Evolutionary conservation across 2,329 filamentous ascomycete species (phyloP).

Genomic region (Cordyceps cicadae): DNA sequence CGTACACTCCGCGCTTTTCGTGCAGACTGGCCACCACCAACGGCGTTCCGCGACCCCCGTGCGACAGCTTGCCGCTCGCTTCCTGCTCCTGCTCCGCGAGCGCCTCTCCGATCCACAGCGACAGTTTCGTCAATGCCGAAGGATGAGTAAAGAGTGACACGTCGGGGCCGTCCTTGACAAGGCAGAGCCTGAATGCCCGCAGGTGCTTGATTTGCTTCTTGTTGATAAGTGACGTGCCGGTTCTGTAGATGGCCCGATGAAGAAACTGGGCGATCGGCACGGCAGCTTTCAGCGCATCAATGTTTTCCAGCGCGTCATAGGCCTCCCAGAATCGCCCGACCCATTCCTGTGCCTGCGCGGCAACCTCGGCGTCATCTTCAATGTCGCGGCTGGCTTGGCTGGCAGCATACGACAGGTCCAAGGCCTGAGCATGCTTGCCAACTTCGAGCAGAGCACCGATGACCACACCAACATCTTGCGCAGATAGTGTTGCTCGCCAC

Average conservation of each 20-base stretch:
- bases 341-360: conserved; percentile 54
- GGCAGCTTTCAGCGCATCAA: conserved; percentile 66
- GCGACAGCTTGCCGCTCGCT: conserved; percentile 56
- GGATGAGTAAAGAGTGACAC: conserved; percentile 88
- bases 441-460: conserved; percentile 90
- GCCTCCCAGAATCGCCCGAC: conserved; percentile 62
- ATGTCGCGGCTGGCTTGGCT: conserved; percentile 32
- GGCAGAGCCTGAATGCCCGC: conserved; percentile 85
- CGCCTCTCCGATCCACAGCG: conserved; percentile 89
- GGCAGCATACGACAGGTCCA: conserved; percentile 22
- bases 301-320: conserved; percentile 62
- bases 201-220: conserved; percentile 93
- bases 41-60: conserved; percentile 67
- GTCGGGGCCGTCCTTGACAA: conserved; percentile 92
- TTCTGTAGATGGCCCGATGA: conserved; percentile 85
- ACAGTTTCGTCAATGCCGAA: conserved; percentile 84
- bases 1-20: conserved; percentile 76
- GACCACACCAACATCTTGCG: conserved; percentile 88
- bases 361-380: conserved; percentile 40
- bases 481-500: conserved; percentile 89
- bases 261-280: conserved; percentile 81
- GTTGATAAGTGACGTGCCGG: conserved; percentile 80
- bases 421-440: conserved; percentile 47
- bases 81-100: conserved; percentile 83
- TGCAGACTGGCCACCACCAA: conserved; percentile 87